Base-by-base conservation (phyloP, 2,329 filamentous ascomycete species). In the Pseudogymnoascus sp. region DNA sequence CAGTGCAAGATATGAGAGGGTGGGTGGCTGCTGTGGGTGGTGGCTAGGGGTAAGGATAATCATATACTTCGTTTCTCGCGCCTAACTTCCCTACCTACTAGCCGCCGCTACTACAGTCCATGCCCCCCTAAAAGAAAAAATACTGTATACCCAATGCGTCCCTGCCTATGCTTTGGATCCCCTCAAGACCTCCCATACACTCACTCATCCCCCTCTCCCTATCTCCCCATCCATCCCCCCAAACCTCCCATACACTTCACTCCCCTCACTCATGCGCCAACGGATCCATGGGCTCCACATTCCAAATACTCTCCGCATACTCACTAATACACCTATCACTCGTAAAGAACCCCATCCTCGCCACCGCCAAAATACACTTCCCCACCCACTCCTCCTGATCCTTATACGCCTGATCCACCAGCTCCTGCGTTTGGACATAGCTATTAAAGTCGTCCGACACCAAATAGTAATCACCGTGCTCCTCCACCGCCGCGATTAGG, bases 241-340 rank as follows among this genome's bases (percentile, higher is more conserved):
- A 28, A 6, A 33, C 9, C 31, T 12, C 31, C 9, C 3, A 33
- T 12, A 4, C 31, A 12, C 9, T 23, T 14, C 41, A 23, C 4
- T 2, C n/a, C 21, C 6, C 14, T 5, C 21, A 33, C 28, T 33
- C n/a, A 18, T 12, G 2, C n/a, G 5, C 28, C 25, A 31, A 16
- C 5, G 69, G 66, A n/a, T 31, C 49, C 60, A 73, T 61, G 8
- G 93, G 93, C 80, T 97, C 93, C 40, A 96, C 81, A 72, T 97
- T 97, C 95, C 95, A 99, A 75, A 99, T 97, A 67, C 83, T 87
- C 75, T 99, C 93, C 0, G 95, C 95, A 77, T 99, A 99, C 81
- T 97, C 93, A 71, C 93, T 91, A 75, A 97, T 97, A 78, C 93
- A 96, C 40, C 93, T 85, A 75, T 97, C 93, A 67, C 89, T 93